Percentiles rank a stretch among this genome's conserved stretches.
Evolutionary conservation across 192 early-diverging fungal genomes (phyloP).

Genomic region (Umbelopsis ramanniana): DNA sequence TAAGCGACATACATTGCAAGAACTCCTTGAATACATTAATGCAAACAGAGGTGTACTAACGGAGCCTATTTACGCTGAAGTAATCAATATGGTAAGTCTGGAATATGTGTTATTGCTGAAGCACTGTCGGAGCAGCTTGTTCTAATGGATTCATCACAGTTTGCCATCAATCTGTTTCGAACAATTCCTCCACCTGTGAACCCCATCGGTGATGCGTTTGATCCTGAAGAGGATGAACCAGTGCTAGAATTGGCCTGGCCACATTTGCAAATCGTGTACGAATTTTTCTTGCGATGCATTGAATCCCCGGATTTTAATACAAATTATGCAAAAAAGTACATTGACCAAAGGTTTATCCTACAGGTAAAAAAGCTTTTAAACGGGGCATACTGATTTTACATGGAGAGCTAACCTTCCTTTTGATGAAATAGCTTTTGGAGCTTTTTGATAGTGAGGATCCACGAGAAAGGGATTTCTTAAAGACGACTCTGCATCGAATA

Average conservation of each 20-base stretch:
- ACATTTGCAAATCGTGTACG: slow-evolving; percentile 97
- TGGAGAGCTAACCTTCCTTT: neutral
- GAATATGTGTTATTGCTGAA: no score
- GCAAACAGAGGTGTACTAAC: slow-evolving; percentile 89
- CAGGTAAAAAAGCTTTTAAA: slow-evolving; percentile 56
- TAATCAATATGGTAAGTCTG: slow-evolving; percentile 88
- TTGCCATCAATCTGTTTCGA: slow-evolving; percentile 93
- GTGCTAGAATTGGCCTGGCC: slow-evolving; percentile 97
- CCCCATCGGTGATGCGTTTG: slow-evolving; percentile 94
- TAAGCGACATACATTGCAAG: slow-evolving; percentile 88
- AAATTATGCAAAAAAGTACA: slow-evolving; percentile 93
- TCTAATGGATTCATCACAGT: slow-evolving; percentile 49
- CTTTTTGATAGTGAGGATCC: slow-evolving; percentile 99
- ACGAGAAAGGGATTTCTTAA: slow-evolving; percentile 97
- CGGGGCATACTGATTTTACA: no score
- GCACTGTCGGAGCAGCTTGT: neutral
- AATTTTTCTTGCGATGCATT: slow-evolving; percentile 97
- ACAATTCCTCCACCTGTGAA: slow-evolving; percentile 96
- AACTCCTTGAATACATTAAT: slow-evolving; percentile 93
- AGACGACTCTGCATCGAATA: slow-evolving; percentile 96
- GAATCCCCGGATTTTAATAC: slow-evolving; percentile 98
- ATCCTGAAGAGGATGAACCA: slow-evolving; percentile 99
- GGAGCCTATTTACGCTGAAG: slow-evolving; percentile 87
- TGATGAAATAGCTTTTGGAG: slow-evolving; percentile 88
- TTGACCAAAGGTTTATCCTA: slow-evolving; percentile 94